Evolutionary conservation across 345 rosid species (phyloP), one percentile per base, ranked within the genome.

Genomic region (Arabidopsis arenosa): DNA sequence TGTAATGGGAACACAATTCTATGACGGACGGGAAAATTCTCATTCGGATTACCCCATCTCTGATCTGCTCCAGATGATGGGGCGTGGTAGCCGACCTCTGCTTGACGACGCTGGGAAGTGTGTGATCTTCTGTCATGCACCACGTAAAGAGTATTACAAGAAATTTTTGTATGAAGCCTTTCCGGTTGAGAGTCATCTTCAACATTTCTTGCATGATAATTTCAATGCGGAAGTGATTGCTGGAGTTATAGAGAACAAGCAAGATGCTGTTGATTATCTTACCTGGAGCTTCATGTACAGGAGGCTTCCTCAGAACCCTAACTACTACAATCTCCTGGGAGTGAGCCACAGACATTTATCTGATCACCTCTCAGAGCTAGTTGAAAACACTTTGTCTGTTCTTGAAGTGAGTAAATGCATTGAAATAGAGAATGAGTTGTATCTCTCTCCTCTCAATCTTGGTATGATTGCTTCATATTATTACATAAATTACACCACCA

Each of bases 351-450:
- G 91, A 82, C 97, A 93, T 85, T 96, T 91, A n/a, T 93, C 90
- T n/a, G 98, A 93, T 81, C 98, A 93, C 85, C 96, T 91, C 21
- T 93, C 97, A 0, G 97, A 88, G 85, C 90, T 91, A 32, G 93
- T 91, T 66, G 98, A 91, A 80, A 87, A 83, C 71, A 89, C 97
- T 28, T 53, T 91, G 72, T 80, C 81, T 78, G 93, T 88, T 74
- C 76, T 93, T 83, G 90, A 90, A 69, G 87, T 87, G 12, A 87
- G 97, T 74, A 91, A 86, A 73, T 91, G 92, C 73, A 79, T 89
- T 33, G 66, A 79, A 13, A 79, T 89, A 35, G 96, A 91, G 63
- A 93, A 89, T 21, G 96, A 86, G 59, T 77, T 82, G 84, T 88
- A 88, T 69, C 88, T 92, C 67, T 82, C 89, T 75, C 88, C 93